These are phyloP conservation scores for Melampsora abietis-canadensis DNA, from an alignment of 1,284 basidiomycete genomes.

Conservation along the genomic window DNA sequence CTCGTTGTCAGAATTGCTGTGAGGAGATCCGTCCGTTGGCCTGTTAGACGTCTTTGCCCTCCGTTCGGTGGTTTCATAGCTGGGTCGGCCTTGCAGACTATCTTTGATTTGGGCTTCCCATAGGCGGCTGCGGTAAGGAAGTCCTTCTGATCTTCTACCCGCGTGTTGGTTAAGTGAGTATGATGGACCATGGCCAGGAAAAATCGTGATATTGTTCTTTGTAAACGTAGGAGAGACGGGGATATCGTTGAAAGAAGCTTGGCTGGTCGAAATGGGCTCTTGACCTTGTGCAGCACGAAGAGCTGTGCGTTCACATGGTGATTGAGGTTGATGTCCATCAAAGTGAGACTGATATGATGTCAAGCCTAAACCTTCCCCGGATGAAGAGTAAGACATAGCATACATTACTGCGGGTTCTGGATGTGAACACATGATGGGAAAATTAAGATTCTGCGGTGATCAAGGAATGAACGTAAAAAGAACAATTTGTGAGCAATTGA, in stretches of 20 bases:
- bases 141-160: conserved; percentile 3
- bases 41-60: background rate
- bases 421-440: background rate
- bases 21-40: background rate
- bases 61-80: background rate
- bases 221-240: background rate
- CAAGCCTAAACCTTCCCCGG: background rate
- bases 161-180: background rate
- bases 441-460: background rate
- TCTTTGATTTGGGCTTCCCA: conserved; percentile 4
- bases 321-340: background rate
- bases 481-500: no score
- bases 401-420: background rate
- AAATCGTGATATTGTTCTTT: background rate
- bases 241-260: background rate
- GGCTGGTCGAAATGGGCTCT: background rate
- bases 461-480: no score
- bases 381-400: background rate
- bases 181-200: background rate
- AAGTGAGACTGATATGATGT: background rate
- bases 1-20: background rate
- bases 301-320: conserved; percentile 5
- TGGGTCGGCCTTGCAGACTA: background rate
- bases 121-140: background rate
- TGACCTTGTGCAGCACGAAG: background rate